These are phyloP conservation scores for Phragmites australis DNA, from an alignment of 176 grass and related monocot genomes.

Conservation along the genomic window DNA sequence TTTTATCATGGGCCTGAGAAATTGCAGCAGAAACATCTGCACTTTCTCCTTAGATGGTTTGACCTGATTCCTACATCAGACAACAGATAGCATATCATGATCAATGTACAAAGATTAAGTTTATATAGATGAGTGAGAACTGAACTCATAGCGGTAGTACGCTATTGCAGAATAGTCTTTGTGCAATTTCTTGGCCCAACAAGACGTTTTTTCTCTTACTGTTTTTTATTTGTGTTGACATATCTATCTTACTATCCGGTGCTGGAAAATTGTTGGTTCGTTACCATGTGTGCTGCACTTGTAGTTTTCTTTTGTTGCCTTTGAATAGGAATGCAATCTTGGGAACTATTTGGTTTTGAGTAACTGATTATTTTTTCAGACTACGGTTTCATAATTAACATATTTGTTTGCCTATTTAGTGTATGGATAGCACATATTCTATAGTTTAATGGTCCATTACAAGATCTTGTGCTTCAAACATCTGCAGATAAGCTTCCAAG, in stretches of 20 bases:
- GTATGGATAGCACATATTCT: neutral
- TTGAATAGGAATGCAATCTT: neutral
- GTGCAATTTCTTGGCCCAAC: neutral
- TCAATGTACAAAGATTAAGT: neutral
- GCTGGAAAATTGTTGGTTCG: neutral
- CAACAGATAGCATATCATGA: neutral
- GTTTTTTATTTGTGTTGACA: neutral
- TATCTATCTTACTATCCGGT: neutral
- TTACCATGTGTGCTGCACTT: neutral
- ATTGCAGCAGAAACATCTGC: neutral
- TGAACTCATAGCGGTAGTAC: neutral
- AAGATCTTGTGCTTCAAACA: slow-evolving; percentile 11
- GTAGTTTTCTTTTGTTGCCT: neutral
- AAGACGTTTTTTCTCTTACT: neutral
- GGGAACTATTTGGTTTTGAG: neutral
- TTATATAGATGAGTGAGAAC: neutral
- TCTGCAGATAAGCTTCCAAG: slow-evolving; percentile 98
- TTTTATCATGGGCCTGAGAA: slow-evolving; percentile 2
- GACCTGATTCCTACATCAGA: neutral
- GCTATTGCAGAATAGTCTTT: neutral
- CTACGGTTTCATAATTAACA: neutral
- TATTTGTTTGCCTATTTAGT: slow-evolving; percentile 1
- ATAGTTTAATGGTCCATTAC: slow-evolving; percentile 7
- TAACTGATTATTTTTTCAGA: neutral
- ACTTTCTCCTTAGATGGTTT: slow-evolving; percentile 11